Conservation (phyloP, 2,329 filamentous ascomycete genomes). For the Aspergillus pseudonomiae region DNA sequence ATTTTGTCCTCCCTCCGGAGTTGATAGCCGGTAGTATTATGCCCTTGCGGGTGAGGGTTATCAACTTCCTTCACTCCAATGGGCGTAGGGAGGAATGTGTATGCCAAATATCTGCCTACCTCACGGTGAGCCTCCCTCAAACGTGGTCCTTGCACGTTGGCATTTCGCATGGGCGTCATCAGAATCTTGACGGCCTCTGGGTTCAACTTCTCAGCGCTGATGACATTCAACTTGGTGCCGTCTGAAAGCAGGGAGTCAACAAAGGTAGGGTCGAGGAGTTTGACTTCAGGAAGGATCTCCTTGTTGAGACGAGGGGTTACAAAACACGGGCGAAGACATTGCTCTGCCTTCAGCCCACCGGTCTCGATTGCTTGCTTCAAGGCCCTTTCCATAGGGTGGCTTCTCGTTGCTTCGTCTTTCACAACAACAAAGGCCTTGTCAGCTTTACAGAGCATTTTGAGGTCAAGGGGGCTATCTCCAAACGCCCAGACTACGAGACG, state of each 20-base stretch:
- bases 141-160: constrained; percentile 46
- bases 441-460: constrained; percentile 60
- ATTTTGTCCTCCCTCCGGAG: constrained; percentile 54
- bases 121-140: constrained; percentile 55
- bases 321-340: constrained; percentile 50
- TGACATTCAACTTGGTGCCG: constrained; percentile 11
- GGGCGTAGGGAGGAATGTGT: constrained; percentile 45
- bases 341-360: constrained; percentile 46
- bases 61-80: constrained; percentile 55
- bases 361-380: constrained; percentile 49
- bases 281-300: constrained; percentile 46
- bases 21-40: constrained; percentile 48
- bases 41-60: constrained; percentile 58
- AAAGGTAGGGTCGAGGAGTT: constrained; percentile 36
- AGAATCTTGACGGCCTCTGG: constrained; percentile 54
- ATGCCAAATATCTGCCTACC: constrained; percentile 59
- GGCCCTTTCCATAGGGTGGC: constrained; percentile 55
- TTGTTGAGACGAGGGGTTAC: constrained; percentile 48
- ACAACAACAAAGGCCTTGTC: constrained; percentile 60
- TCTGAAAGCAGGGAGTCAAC: constrained; percentile 25
- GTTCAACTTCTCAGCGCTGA: constrained; percentile 50
- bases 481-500: constrained; percentile 56
- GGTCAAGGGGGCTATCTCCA: constrained; percentile 62
- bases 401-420: constrained; percentile 51
- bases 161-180: constrained; percentile 58